Evolutionary conservation across 495 filamentous ascomycete genomes (phyloP), one percentile per base, ranked within the genome.

Genomic region (Aeminium ludgeri): DNA sequence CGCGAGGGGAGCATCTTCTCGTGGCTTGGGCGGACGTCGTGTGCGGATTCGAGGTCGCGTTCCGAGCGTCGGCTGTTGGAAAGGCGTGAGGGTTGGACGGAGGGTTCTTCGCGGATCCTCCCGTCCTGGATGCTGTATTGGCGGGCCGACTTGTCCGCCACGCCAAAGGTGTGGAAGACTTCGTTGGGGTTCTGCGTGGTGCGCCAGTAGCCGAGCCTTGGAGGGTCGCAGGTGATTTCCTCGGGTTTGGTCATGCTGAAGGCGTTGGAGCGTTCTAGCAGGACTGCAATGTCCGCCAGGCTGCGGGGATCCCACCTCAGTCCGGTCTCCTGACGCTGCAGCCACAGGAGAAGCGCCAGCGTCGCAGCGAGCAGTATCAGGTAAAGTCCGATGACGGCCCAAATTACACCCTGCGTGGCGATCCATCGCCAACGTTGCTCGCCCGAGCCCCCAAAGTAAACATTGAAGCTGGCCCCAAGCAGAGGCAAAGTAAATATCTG

Each of bases 231-330:
- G 19, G 13, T 17, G 10, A 37, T 36, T 6, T 34, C 32, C 16
- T 49, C 46, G 27, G 20, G 27, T 7, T 23, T n/a, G n/a, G 15
- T 25, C 23, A 35, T 40, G 28, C 64, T 64, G 25, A 83, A 61
- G 10, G 75, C 73, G 56, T 93, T 94, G 29, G 82, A 84, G 33
- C 80, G 67, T 28, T 84, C 78, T 12, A 91, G 68, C 8, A 92
- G 60, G 3, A 74, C 69, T 34, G 82, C 65, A 19, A 89, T 57
- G 54, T 92, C 86, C 8, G 80, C 85, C 17, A 92, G 59, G 11
- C 75, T 83, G n/a, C 73, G 60, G 1, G 82, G 72, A 55, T 86
- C 83, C 86, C 86, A 94, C 57, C 77, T 73, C 50, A 94, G 59
- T 2, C 86, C 86, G 49, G 58, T 65, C 25, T 61, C 62, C 13